Conservation (phyloP, 2,329 filamentous ascomycete genomes). For the Zymoseptoria ardabiliae region DNA sequence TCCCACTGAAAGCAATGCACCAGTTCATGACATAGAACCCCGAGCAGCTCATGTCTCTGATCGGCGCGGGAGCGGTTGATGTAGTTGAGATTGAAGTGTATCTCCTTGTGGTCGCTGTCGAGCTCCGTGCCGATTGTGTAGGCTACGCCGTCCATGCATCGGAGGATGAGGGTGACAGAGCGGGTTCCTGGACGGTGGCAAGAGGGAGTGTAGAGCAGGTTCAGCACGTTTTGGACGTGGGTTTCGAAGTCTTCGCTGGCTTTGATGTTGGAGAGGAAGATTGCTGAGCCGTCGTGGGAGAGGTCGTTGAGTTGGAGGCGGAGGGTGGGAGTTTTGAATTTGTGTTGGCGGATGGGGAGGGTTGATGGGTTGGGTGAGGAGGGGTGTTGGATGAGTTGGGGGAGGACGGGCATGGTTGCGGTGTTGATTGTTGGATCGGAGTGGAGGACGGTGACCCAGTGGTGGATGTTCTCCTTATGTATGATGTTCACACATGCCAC, state of each 20-base stretch:
- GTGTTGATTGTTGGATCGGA: background rate
- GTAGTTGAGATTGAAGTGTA: slow-evolving; percentile 77
- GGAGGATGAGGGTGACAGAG: slow-evolving; percentile 76
- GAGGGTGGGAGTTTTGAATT: slow-evolving; percentile 37
- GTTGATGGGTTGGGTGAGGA: slow-evolving; percentile 11
- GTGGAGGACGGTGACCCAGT: background rate
- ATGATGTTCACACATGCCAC: background rate
- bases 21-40: slow-evolving; percentile 84
- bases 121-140: slow-evolving; percentile 78
- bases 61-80: slow-evolving; percentile 40
- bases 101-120: slow-evolving; percentile 83
- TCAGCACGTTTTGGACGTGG: slow-evolving; percentile 62
- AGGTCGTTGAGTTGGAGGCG: slow-evolving; percentile 45
- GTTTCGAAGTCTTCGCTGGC: slow-evolving; percentile 53
- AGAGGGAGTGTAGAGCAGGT: slow-evolving; percentile 56
- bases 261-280: slow-evolving; percentile 63
- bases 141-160: slow-evolving; percentile 74
- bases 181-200: slow-evolving; percentile 56
- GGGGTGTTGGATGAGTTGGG: slow-evolving; percentile 8
- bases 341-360: slow-evolving; percentile 22
- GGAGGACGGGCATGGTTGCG: slow-evolving; percentile 9
- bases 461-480: background rate
- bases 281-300: slow-evolving; percentile 49
- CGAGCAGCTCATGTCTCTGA: slow-evolving; percentile 57
- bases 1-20: slow-evolving; percentile 92